Percentiles rank a stretch among this genome's conserved stretches.
Conservation (phyloP, 2,329 filamentous ascomycete species). For the Meredithiella fracta region DNA sequence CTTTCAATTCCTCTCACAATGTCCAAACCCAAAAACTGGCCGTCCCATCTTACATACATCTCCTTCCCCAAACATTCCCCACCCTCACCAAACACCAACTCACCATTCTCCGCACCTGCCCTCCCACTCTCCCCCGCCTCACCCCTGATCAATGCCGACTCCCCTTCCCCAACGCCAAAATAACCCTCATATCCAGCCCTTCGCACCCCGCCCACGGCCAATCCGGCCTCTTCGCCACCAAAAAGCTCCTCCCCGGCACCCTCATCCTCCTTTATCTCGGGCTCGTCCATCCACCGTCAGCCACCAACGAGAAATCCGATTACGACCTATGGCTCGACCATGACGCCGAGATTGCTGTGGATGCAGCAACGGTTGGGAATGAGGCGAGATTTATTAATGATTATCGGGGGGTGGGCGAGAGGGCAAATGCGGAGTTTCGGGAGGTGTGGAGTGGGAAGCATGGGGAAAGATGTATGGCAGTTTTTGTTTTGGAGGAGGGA, state of each 20-base stretch:
- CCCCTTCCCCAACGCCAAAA: slow-evolving; percentile 34
- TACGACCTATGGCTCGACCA: slow-evolving; percentile 50
- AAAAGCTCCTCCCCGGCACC: slow-evolving; percentile 33
- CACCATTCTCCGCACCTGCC: slow-evolving; percentile 16
- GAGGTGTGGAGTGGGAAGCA: slow-evolving; percentile 38
- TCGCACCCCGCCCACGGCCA: slow-evolving; percentile 43
- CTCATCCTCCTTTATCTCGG: slow-evolving; percentile 49
- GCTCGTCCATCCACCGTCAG: slow-evolving; percentile 31
- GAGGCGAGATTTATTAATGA: slow-evolving; percentile 53
- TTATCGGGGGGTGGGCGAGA: slow-evolving; percentile 39
- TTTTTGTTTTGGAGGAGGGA: slow-evolving; percentile 37
- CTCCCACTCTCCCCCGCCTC: slow-evolving; percentile 19
- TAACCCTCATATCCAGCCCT: slow-evolving; percentile 33
- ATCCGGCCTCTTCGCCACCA: slow-evolving; percentile 42
- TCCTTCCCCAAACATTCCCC: slow-evolving; percentile 31
- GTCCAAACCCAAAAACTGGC: slow-evolving; percentile 40
- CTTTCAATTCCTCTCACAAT: not conserved
- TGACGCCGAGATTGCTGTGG: slow-evolving; percentile 40
- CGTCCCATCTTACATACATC: slow-evolving; percentile 35
- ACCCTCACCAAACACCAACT: slow-evolving; percentile 28
- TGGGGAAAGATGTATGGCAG: slow-evolving; percentile 37
- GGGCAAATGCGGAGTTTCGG: slow-evolving; percentile 42
- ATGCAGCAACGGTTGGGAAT: slow-evolving; percentile 41
- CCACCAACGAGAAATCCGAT: slow-evolving; percentile 28
- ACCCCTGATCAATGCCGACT: slow-evolving; percentile 24